Conservation (phyloP, 2,329 filamentous ascomycete species). For the Stagonosporopsis cucurbitacearum region DNA sequence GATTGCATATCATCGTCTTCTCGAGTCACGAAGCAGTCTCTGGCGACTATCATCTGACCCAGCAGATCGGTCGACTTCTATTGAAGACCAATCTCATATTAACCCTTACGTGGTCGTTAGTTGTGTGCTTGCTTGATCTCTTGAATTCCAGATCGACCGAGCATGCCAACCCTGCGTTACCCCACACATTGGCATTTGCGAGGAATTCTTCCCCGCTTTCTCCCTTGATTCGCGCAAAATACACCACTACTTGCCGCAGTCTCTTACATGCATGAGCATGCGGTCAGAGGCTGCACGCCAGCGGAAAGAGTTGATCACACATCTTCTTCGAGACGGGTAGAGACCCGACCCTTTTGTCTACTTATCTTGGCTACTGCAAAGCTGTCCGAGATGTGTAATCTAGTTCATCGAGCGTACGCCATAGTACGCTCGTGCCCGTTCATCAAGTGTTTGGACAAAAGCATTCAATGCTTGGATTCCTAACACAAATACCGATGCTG, state of each 20-base stretch:
- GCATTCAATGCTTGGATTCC: not conserved
- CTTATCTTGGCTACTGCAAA: not conserved
- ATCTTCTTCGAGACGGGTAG: not conserved
- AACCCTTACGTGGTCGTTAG: not conserved
- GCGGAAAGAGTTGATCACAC: not conserved
- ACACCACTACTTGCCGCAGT: conserved; percentile 28
- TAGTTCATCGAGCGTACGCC: not conserved
- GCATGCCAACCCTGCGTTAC: conserved; percentile 41
- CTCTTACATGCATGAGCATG: conserved; percentile 44
- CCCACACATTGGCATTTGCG: conserved; percentile 47
- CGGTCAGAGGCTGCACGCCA: conserved; percentile 19
- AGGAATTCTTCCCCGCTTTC: conserved; percentile 44
- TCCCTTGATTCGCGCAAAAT: conserved; percentile 35
- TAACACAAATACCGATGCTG: not conserved
- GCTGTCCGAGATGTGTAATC: not conserved
- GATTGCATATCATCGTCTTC: not conserved
- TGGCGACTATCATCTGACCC: not conserved
- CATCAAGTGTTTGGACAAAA: not conserved
- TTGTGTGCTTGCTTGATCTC: conserved; percentile 33
- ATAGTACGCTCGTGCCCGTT: not conserved
- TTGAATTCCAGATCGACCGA: conserved; percentile 29
- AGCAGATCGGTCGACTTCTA: not conserved
- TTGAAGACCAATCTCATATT: no score
- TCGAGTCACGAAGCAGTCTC: not conserved
- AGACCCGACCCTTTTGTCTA: not conserved